Base-by-base conservation (phyloP, 1,284 basidiomycete species). In the Xerocomus amazonicus region DNA sequence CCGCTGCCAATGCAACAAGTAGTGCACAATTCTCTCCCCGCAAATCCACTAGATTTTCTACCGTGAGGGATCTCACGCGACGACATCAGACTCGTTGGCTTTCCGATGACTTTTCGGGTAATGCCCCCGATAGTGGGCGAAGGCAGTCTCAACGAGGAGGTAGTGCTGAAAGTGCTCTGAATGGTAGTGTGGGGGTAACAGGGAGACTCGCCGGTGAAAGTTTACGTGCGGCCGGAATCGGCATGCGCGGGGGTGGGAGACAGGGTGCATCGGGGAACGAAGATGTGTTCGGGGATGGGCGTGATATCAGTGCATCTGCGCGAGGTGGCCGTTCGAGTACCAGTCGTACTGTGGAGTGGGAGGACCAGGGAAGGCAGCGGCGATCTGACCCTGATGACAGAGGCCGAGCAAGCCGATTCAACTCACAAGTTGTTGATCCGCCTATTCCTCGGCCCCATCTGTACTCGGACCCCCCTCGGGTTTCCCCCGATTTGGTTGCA, bases 141-240 rank as follows among this genome's bases (percentile, higher is more conserved):
- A 67, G 73, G 42, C 82, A 83, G 55, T 71, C 73, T 31, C 63
- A 76, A n/a, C 69, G 84, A 34, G 76, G 74, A 3, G 85, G 84
- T 2, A 85, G 81, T 60, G 80, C 79, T 9, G 87, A 88, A 62
- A 83, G 78, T 61, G 73, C 78, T 12, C 66, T 85, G 39, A 70
- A 68, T 47, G 57, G 63, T 36, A 61, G 42, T 1, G 13, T 19
- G 6, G 60, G 68, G 4, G 70, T 63, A 23, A 75, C 76, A 12
- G 68, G 82, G 47, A 83, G 79, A 58, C 66, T 89, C 9, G 66
- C 86, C 8, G 78, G 83, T 2, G 84, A 88, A 64, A 80, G 82
- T n/a, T 62, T 90, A 47, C 75, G 81, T 47, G 84, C 86, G 3
- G 86, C 87, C 1, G 88, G 87, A 6, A 70, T 89, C 50, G 61